phyloP scores from a whole-genome alignment of 2,329 filamentous ascomycete genomes.

The Eutypa lata region DNA sequence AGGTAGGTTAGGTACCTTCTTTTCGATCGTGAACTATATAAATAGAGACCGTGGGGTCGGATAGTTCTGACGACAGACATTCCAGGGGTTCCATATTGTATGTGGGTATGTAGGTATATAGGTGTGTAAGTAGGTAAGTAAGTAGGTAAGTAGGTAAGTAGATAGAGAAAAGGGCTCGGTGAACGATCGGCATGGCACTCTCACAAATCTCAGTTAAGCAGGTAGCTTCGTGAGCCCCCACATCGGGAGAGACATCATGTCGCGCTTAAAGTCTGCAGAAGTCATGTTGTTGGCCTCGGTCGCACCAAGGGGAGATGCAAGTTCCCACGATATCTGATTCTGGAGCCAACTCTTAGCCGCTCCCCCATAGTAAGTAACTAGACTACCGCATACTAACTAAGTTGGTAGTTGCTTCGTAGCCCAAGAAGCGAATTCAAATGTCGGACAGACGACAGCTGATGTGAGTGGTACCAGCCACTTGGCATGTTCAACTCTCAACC shows the following conservation, averaged over 20 bases:
- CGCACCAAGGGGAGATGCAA: constrained; percentile 10
- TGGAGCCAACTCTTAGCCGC: constrained; percentile 7
- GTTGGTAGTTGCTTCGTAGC: background rate
- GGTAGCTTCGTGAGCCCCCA: constrained; percentile 9
- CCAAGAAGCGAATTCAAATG: background rate
- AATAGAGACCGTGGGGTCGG: constrained; percentile 4
- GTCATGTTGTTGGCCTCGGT: constrained; percentile 8
- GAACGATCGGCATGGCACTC: background rate
- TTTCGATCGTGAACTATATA: constrained; percentile 8
- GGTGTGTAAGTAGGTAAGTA: constrained; percentile 11
- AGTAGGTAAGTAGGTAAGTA: constrained; percentile 9
- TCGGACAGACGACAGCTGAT: background rate
- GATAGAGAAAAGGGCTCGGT: constrained; percentile 6
- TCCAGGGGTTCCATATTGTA: constrained; percentile 3
- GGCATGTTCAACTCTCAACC: background rate
- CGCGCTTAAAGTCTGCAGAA: constrained; percentile 8
- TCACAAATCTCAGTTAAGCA: constrained; percentile 11
- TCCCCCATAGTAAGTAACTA: no score
- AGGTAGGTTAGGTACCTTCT: no score
- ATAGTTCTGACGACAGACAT: constrained; percentile 6
- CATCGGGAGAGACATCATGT: constrained; percentile 16
- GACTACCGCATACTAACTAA: no score
- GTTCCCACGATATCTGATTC: constrained; percentile 12
- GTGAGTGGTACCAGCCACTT: background rate
- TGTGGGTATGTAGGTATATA: no score